Conservation (phyloP, 176 grass and related monocot genomes). For the Ampelocalamus luodianensis region DNA sequence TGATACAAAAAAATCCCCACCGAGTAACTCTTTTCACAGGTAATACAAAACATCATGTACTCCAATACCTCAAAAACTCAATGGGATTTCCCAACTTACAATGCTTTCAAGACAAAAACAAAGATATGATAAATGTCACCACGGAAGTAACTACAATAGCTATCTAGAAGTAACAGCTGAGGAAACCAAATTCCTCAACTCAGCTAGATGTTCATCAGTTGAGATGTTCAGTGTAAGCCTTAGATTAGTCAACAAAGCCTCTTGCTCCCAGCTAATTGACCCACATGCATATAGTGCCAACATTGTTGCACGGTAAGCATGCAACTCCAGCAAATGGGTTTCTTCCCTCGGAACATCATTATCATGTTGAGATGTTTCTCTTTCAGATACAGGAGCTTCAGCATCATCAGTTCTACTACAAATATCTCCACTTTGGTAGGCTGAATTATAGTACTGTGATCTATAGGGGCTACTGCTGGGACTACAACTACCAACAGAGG, state of each 20-base stretch:
- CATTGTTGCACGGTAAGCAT: slow-evolving; percentile 76
- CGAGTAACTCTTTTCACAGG: slow-evolving; percentile 34
- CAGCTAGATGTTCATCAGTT: slow-evolving; percentile 74
- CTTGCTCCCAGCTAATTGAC: slow-evolving; percentile 85
- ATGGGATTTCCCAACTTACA: slow-evolving; percentile 45
- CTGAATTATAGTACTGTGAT: slow-evolving; percentile 37
- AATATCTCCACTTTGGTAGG: slow-evolving; percentile 40
- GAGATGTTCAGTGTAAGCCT: slow-evolving; percentile 82
- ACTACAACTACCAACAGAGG: slow-evolving; percentile 79
- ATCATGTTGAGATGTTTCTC: slow-evolving; percentile 48
- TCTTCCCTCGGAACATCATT: slow-evolving; percentile 32
- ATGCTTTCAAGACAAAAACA: slow-evolving; percentile 34
- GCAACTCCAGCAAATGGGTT: slow-evolving; percentile 72
- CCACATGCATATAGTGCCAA: slow-evolving; percentile 73
- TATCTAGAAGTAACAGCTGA: slow-evolving; percentile 54
- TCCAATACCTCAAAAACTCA: slow-evolving; percentile 34
- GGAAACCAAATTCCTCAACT: slow-evolving; percentile 65
- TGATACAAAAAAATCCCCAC: slow-evolving; percentile 38
- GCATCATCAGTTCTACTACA: slow-evolving; percentile 56
- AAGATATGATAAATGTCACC: slow-evolving; percentile 24
- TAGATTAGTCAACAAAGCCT: slow-evolving; percentile 79
- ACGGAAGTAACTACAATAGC: slow-evolving; percentile 35
- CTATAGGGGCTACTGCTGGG: slow-evolving; percentile 46
- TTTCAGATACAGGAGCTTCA: slow-evolving; percentile 53
- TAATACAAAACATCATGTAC: slow-evolving; percentile 34